Conservation (phyloP, 306 rosid genomes). For the Alnus rubra region DNA sequence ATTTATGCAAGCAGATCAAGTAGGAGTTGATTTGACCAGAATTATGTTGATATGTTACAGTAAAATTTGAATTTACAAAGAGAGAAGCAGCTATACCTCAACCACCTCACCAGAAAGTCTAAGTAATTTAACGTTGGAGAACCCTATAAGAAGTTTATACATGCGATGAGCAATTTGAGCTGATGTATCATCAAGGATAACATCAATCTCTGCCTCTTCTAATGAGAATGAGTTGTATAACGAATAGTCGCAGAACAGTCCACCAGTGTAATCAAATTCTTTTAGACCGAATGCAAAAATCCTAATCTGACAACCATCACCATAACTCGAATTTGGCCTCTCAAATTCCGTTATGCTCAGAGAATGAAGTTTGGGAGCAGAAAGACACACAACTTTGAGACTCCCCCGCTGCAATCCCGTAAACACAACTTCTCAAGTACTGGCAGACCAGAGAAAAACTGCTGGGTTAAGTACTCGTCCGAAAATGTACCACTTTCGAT, state of each 20-base stretch:
- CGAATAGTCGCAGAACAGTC: not conserved
- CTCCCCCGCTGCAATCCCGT: not conserved
- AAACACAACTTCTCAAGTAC: not conserved
- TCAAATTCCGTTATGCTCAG: not conserved
- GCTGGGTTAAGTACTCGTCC: not conserved
- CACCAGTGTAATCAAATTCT: not conserved
- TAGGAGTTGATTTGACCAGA: too few relatives aligned
- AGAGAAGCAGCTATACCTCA: too few relatives aligned
- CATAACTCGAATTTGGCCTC: not conserved
- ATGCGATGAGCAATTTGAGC: too few relatives aligned
- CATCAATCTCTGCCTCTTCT: not conserved
- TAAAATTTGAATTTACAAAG: too few relatives aligned
- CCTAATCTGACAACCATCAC: not conserved
- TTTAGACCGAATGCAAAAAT: not conserved
- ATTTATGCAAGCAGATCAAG: too few relatives aligned
- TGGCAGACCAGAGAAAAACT: not conserved
- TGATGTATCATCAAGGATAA: too few relatives aligned
- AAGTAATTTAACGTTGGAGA: too few relatives aligned
- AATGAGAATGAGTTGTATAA: not conserved
- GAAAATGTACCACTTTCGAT: not conserved
- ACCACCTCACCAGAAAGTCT: too few relatives aligned
- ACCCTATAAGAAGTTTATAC: too few relatives aligned
- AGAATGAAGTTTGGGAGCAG: not conserved
- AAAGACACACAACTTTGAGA: not conserved
- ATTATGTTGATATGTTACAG: too few relatives aligned